Evolutionary conservation across 2,329 filamentous ascomycete species (phyloP), one percentile per base, ranked within the genome.

Genomic region (Cryoendolithus antarcticus): DNA sequence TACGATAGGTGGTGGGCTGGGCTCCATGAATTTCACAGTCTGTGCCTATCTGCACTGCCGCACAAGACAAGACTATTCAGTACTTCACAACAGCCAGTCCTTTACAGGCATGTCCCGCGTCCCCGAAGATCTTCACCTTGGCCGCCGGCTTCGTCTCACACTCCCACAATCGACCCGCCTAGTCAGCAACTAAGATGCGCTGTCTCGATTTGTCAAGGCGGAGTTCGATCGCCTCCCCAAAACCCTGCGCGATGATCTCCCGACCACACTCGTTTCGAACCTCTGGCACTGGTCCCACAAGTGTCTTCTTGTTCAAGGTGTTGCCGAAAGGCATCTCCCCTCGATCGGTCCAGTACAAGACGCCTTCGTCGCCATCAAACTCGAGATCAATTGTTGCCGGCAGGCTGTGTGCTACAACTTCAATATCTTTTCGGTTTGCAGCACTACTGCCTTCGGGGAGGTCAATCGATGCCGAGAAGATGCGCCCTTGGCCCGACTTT

Each of bases 311-410:
- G 49, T 75, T 73, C 41, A 78, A 44, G 8, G 65, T 65, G 49
- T 74, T 75, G 0, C 74, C 74, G 6, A 55, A 50, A 0, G 74
- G 74, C 1, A 69, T 53, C 45, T 78, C 74, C 3, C 74, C 75
- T 0, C 75, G 61, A 45, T 78, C 75, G 0, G 74, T 76, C 75
- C 74, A 78, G 52, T 73, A 78, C 19, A 79, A 56, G 1, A 52
- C 58, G 21, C 62, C 51, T 2, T 52, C 50, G 0, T 60, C 55
- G 9, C 64, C 61, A 10, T 77, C 71, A 1, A 77, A 48, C 27
- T 74, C 71, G 0, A 79, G 54, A 46, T 78, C 72, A 42, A 78
- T 71, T 0, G 71, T 69, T 49, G 77, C 73, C 0, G 72, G 71
- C 6, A 76, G 55, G 1, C 52, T 50, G 3, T 62, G 49, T 3